These are phyloP conservation scores for Seiridium cupressi DNA, from an alignment of 2,329 filamentous ascomycete genomes.

Conservation along the genomic window DNA sequence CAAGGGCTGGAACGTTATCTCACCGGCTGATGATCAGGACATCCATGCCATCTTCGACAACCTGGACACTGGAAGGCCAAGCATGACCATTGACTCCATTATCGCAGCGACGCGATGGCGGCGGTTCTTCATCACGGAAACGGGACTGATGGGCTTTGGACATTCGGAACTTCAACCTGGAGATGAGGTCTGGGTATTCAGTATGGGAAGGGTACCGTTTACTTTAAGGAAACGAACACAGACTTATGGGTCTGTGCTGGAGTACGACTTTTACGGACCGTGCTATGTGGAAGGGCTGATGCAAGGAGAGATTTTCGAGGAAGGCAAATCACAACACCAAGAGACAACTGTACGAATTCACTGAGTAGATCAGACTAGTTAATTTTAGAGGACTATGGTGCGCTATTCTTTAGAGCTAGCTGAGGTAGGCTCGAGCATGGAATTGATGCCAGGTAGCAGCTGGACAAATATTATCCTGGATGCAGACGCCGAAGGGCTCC, in stretches of 20 bases:
- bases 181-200: slow-evolving; percentile 1
- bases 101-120: not conserved
- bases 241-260: not conserved
- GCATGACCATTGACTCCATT: not conserved
- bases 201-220: not conserved
- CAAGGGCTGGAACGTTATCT: not conserved
- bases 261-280: slow-evolving; percentile 1
- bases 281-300: slow-evolving; percentile 3
- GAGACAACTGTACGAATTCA: not conserved
- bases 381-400: too few relatives aligned
- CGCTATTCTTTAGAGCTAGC: too few relatives aligned
- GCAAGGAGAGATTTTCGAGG: not conserved
- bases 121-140: not conserved
- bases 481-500: too few relatives aligned
- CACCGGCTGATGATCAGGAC: not conserved
- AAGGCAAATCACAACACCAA: not conserved
- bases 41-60: not conserved
- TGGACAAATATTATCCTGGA: too few relatives aligned
- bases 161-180: not conserved
- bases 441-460: too few relatives aligned
- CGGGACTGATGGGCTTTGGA: not conserved
- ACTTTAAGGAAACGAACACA: not conserved
- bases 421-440: too few relatives aligned
- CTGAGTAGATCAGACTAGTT: not conserved
- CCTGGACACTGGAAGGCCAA: not conserved